phyloP scores from a whole-genome alignment of 352 stramenopile genomes.

The Phytopythium boreale region DNA sequence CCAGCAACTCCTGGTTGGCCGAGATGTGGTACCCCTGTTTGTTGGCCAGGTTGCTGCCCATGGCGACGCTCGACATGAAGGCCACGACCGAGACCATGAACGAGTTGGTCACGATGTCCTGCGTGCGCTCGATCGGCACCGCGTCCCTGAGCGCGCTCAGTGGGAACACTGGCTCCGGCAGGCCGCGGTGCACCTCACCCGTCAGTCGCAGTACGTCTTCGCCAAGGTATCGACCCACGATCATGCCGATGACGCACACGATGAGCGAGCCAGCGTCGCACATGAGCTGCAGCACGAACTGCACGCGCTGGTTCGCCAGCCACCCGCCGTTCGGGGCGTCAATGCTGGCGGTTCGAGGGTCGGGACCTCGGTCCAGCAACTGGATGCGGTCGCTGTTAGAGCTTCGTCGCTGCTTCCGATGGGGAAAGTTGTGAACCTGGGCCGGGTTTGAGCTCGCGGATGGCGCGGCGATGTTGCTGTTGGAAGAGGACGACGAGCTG shows the following conservation, averaged over 20 bases:
- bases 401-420: slow-evolving; percentile 26
- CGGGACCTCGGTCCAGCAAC: slow-evolving; percentile 8
- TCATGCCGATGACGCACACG: slow-evolving; percentile 77
- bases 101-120: slow-evolving; percentile 65
- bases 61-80: slow-evolving; percentile 92
- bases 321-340: neutral
- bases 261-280: slow-evolving; percentile 69
- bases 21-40: slow-evolving; percentile 81
- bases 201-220: slow-evolving; percentile 71
- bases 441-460: slow-evolving; percentile 34
- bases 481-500: slow-evolving; percentile 8
- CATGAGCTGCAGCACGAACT: slow-evolving; percentile 41
- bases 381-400: slow-evolving; percentile 24
- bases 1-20: slow-evolving; percentile 88
- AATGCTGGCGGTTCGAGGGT: neutral
- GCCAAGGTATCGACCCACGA: slow-evolving; percentile 52
- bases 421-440: slow-evolving; percentile 45
- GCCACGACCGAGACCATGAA: slow-evolving; percentile 87
- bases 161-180: slow-evolving; percentile 48
- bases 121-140: slow-evolving; percentile 50
- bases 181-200: slow-evolving; percentile 68
- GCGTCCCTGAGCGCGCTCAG: slow-evolving; percentile 36
- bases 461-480: slow-evolving; percentile 21
- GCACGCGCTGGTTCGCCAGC: slow-evolving; percentile 25
- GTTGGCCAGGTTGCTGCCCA: slow-evolving; percentile 82